Percentiles rank a stretch among this genome's conserved stretches.
These are phyloP conservation scores for Pseudohyphozyma bogoriensis DNA, from an alignment of 768 basidiomycete genomes.

Conservation along the genomic window DNA sequence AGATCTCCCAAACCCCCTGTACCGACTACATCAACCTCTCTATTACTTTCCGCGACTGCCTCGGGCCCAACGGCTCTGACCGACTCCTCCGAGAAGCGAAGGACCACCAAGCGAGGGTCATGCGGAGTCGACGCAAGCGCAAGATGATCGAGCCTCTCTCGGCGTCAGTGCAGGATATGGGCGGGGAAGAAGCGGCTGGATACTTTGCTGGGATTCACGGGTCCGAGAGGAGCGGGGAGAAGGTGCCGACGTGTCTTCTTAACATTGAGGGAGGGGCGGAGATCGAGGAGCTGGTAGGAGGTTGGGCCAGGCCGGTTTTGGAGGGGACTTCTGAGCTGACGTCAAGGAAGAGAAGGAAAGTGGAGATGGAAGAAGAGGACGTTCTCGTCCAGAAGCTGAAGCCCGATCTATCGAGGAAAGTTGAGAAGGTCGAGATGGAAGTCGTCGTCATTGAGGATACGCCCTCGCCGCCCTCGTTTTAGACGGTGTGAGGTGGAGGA, in stretches of 20 bases:
- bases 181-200: conserved; percentile 25
- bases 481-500: no score
- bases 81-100: conserved; percentile 32
- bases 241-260: conserved; percentile 44
- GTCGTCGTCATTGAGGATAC: no score
- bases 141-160: not conserved
- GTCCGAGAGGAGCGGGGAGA: no score
- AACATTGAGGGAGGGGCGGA: conserved; percentile 52
- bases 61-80: conserved; percentile 40
- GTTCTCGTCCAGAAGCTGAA: not conserved
- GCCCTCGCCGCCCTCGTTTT: no score
- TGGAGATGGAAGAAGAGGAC: not conserved
- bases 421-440: no score
- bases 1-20: conserved; percentile 42
- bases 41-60: conserved; percentile 54
- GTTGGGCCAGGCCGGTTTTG: conserved; percentile 44
- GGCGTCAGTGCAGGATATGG: conserved; percentile 11
- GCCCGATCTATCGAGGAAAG: no score
- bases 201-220: no score
- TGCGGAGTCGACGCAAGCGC: not conserved
- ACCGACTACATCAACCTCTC: conserved; percentile 68
- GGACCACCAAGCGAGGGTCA: not conserved
- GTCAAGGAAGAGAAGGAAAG: not conserved
- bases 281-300: conserved; percentile 44
- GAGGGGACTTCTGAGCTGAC: not conserved